Percentiles rank a stretch among this genome's conserved stretches.
phyloP scores from a whole-genome alignment of 1,284 basidiomycete species.

The Earliella scabrosa region DNA sequence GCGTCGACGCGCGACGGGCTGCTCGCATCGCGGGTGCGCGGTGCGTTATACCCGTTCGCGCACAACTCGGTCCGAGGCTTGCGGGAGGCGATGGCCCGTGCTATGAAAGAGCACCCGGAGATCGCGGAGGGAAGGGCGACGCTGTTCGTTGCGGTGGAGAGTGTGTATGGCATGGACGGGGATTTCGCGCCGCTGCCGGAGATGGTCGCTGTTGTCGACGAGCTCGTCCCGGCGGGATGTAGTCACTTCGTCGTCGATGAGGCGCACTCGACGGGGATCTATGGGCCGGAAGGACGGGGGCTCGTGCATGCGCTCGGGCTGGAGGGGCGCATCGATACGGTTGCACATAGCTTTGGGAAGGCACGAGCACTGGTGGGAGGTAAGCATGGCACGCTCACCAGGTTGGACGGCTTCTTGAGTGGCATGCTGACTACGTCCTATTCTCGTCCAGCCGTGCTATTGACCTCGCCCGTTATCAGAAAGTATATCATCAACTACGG shows the following conservation, averaged over 20 bases:
- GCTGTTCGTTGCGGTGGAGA: conserved; percentile 63
- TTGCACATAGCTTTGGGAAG: conserved; percentile 69
- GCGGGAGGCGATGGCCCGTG: conserved; percentile 41
- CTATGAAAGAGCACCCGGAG: conserved; percentile 33
- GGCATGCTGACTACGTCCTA: background rate
- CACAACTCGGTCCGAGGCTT: conserved; percentile 72
- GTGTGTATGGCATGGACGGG: conserved; percentile 88
- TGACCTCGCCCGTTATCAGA: conserved; percentile 69
- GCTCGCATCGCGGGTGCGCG: conserved; percentile 58
- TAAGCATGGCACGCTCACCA: no score
- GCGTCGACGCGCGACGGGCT: conserved; percentile 91
- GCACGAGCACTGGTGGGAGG: conserved; percentile 76
- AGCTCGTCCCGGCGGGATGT: conserved; percentile 54
- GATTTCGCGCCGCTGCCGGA: conserved; percentile 77
- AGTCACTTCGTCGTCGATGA: conserved; percentile 80
- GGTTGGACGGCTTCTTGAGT: background rate
- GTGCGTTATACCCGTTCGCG: conserved; percentile 49
- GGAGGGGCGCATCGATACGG: conserved; percentile 48
- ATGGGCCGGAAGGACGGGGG: conserved; percentile 78
- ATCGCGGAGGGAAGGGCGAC: conserved; percentile 42
- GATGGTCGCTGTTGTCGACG: conserved; percentile 37
- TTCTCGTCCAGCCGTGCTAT: conserved; percentile 71
- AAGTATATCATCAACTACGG: conserved; percentile 92
- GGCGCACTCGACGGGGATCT: conserved; percentile 82
- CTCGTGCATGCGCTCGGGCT: conserved; percentile 62